phyloP scores from a whole-genome alignment of 1,284 basidiomycete genomes.

The Grifola frondosa region DNA sequence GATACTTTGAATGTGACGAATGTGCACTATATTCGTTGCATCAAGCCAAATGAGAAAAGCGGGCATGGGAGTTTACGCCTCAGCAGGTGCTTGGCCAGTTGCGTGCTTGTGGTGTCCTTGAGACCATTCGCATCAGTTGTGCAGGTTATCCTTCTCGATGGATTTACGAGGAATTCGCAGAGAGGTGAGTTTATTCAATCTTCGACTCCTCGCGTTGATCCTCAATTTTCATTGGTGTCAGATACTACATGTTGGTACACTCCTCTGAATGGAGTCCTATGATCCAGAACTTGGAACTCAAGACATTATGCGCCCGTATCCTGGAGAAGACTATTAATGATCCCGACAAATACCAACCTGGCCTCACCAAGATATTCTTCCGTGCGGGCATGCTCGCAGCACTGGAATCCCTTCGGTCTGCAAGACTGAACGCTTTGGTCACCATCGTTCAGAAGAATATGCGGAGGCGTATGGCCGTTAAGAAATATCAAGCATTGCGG shows the following conservation, averaged over 20 bases:
- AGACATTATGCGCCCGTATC: conserved; percentile 83
- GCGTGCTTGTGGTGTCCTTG: conserved; percentile 97
- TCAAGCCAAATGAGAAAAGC: conserved; percentile 99
- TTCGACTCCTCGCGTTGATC: not conserved
- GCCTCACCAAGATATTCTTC: conserved; percentile 99
- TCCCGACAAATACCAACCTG: conserved; percentile 95
- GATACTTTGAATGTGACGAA: conserved; percentile 97
- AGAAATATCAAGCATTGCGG: conserved; percentile 76
- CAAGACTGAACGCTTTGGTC: conserved; percentile 86
- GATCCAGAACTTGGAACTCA: conserved; percentile 80
- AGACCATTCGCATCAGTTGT: conserved; percentile 98
- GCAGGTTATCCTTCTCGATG: conserved; percentile 99
- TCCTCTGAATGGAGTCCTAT: conserved; percentile 85
- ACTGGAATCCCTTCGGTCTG: conserved; percentile 87
- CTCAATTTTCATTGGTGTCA: conserved; percentile 33
- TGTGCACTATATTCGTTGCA: conserved; percentile 99
- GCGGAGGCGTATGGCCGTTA: conserved; percentile 81
- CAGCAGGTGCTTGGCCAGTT: conserved; percentile 96
- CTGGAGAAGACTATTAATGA: conserved; percentile 88
- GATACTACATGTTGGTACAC: conserved; percentile 95
- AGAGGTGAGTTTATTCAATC: conserved; percentile 61
- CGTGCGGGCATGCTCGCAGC: conserved; percentile 99
- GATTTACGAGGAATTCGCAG: conserved; percentile 99
- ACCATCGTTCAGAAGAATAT: conserved; percentile 98
- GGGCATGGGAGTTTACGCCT: conserved; percentile 95